Evolutionary conservation across 495 filamentous ascomycete species (phyloP), one percentile per base, ranked within the genome.

Genomic region (Penicillium robsamsonii): DNA sequence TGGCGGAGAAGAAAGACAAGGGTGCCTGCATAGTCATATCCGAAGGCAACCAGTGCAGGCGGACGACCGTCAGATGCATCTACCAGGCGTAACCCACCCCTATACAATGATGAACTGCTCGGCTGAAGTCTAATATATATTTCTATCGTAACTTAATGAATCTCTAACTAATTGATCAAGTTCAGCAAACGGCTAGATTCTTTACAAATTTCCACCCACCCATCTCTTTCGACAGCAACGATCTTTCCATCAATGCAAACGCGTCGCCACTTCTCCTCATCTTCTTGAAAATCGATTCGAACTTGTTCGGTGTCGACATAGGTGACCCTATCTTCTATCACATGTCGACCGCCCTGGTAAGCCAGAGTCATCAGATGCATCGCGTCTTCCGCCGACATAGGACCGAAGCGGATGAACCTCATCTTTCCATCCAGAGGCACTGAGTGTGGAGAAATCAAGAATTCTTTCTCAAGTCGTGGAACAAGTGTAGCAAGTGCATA

Each of bases 221-320:
- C 92, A 0, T 80, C 84, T 56, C 79, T 61, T 43, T 85, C 84
- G 17, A 96, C 66, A 52, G 78, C 79, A 10, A 96, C 80, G 59
- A 96, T 92, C 55, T 86, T 88, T 12, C 93, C 93, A 73, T 97
- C 93, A 22, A 97, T 75, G 65, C 92, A 97, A 2, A 95, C 81
- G 57, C 90, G 82, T 54, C 92, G 75, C 91, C 91, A 96, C 58
- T 83, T 75, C 41, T 82, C 76, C 43, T 84, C 76, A 13, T 64
- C 55, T 61, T 92, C 87, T 9, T 77, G 55, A 37, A 95, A 84
- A 33, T 84, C 77, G 29, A 96, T 82, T 43, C 75, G 77, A 22
- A 92, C 43, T 22, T 80, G 79, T 3, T 85, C 81, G 40, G 91
- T 71, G 24, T 79, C 74, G 18, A 83, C 79, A 67, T 96, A 96